A percentile compares a stretch with the other conserved stretches of the same genome.
These are phyloP conservation scores for Pachyrhizus erosus DNA, from an alignment of 306 rosid species.

Conservation along the genomic window DNA sequence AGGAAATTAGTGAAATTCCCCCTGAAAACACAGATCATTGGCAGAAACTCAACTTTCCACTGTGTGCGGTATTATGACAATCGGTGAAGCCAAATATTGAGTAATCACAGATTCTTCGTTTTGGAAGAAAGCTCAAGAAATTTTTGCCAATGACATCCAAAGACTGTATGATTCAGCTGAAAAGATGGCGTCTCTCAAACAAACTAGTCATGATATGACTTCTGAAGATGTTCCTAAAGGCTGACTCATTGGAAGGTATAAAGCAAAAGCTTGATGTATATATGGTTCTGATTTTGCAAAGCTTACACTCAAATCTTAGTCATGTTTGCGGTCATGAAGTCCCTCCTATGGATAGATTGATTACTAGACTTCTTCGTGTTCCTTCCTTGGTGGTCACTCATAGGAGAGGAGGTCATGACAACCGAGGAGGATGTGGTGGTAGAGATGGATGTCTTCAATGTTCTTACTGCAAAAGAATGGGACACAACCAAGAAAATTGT, in stretches of 20 bases:
- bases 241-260: not conserved
- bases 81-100: not conserved
- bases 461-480: too few species aligned
- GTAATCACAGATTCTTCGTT: not conserved
- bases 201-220: not conserved
- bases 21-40: not conserved
- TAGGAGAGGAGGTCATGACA: not conserved
- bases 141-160: not conserved
- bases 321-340: not conserved
- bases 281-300: not conserved
- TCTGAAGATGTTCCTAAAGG: not conserved
- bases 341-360: not conserved
- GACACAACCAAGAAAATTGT: too few species aligned
- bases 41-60: not conserved
- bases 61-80: not conserved
- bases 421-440: too few species aligned
- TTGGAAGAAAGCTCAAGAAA: not conserved
- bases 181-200: not conserved
- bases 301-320: not conserved
- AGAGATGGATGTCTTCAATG: too few species aligned
- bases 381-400: not conserved
- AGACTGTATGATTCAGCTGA: not conserved
- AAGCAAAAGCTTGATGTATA: too few species aligned
- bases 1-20: not conserved
- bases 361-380: not conserved